Percentiles rank a stretch among this genome's conserved stretches.
Conservation (phyloP, 208 protist species). For the Wallacemonas sp. region DNA sequence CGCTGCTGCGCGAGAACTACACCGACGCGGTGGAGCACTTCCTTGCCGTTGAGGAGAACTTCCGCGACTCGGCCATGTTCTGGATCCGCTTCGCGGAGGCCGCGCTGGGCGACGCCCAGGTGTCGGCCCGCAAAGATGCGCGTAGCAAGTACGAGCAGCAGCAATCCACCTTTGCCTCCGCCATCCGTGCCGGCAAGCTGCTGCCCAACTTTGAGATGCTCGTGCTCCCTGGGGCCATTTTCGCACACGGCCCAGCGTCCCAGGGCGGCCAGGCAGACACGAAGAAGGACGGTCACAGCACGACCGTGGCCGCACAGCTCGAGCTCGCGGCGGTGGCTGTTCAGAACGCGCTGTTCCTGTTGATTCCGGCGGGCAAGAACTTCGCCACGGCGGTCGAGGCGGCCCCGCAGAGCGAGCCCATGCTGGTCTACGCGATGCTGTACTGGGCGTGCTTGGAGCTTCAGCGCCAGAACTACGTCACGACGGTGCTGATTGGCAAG, state of each 20-base stretch:
- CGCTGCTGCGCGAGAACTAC: conserved; percentile 77
- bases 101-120: conserved; percentile 61
- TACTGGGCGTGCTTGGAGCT: conserved; percentile 83
- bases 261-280: conserved; percentile 5
- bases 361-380: conserved; percentile 65
- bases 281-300: conserved; percentile 27
- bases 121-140: conserved; percentile 28
- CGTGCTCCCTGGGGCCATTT: conserved; percentile 67
- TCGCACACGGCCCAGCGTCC: conserved; percentile 34
- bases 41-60: conserved; percentile 70
- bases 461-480: conserved; percentile 74
- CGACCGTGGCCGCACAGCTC: conserved; percentile 39
- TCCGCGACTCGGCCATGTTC: conserved; percentile 76
- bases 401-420: conserved; percentile 55
- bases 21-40: conserved; percentile 72
- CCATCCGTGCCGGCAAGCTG: conserved; percentile 70
- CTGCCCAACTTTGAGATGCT: conserved; percentile 83
- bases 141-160: conserved; percentile 75
- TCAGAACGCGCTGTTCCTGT: conserved; percentile 84
- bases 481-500: conserved; percentile 65
- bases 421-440: conserved; percentile 75
- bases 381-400: conserved; percentile 55
- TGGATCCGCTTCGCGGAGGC: conserved; percentile 88
- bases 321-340: conserved; percentile 56
- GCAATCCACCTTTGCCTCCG: conserved; percentile 60